Conservation (phyloP, 2,329 filamentous ascomycete species). For the Domatiomyces globalis region DNA sequence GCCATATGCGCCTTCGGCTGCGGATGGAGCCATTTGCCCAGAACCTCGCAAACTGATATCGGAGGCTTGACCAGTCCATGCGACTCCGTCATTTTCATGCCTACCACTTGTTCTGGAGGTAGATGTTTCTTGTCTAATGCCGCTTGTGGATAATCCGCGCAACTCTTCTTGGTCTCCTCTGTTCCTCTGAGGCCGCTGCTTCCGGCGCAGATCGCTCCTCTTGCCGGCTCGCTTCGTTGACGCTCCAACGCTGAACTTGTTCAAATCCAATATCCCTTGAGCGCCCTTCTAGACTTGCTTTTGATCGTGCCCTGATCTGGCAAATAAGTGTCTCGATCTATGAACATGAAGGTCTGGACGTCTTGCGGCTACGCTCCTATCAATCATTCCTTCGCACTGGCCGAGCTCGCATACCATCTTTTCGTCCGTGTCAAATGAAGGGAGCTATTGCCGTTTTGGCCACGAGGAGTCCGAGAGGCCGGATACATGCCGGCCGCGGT, state of each 20-base stretch:
- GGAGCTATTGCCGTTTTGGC: neutral
- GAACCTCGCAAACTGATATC: neutral
- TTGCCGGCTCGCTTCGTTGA: neutral
- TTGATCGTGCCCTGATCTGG: neutral
- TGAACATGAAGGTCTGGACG: neutral
- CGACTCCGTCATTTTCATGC: neutral
- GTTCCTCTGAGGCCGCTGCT: neutral
- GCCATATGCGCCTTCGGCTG: neutral
- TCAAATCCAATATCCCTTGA: neutral
- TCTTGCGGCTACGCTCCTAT: neutral
- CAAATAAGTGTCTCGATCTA: neutral
- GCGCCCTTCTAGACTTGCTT: neutral
- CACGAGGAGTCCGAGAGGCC: neutral
- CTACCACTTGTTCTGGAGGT: neutral
- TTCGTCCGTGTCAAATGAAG: neutral
- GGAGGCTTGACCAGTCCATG: neutral
- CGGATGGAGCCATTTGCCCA: neutral
- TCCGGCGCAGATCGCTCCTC: neutral
- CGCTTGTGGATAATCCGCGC: neutral
- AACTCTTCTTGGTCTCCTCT: neutral
- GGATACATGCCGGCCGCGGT: neutral
- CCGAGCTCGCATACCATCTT: neutral
- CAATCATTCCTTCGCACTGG: neutral
- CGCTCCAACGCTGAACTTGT: too few species aligned
- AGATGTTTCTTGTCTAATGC: neutral